These are phyloP conservation scores for Nemania abortiva DNA, from an alignment of 2,329 filamentous ascomycete genomes.

Conservation along the genomic window DNA sequence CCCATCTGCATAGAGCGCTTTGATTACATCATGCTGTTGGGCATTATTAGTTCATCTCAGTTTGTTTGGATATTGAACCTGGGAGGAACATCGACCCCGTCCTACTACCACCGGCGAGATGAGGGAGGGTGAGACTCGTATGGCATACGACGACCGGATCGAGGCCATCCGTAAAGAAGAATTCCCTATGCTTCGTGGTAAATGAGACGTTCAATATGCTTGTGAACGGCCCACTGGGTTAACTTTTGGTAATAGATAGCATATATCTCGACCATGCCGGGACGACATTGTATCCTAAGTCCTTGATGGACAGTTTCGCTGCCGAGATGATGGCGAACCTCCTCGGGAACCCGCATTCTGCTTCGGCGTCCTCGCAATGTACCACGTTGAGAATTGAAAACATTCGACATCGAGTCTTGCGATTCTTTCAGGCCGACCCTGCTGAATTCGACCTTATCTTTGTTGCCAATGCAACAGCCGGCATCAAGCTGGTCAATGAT, in stretches of 20 bases:
- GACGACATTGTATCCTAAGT: conserved; percentile 86
- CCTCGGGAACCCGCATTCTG: conserved; percentile 93
- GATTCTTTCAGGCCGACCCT: conserved; percentile 85
- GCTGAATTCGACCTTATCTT: conserved; percentile 83
- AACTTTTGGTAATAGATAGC: conserved; percentile 63
- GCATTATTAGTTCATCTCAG: conserved; percentile 19
- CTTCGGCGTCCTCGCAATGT: conserved; percentile 82
- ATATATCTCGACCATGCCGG: conserved; percentile 95
- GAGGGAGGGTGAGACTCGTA: conserved; percentile 44
- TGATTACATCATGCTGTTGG: conserved; percentile 33
- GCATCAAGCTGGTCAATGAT: conserved; percentile 76
- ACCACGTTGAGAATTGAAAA: conserved; percentile 82
- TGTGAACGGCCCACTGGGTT: conserved; percentile 6
- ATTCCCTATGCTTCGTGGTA: conserved; percentile 77
- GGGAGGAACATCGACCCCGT: neutral
- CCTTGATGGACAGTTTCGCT: conserved; percentile 82
- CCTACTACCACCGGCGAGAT: conserved; percentile 46
- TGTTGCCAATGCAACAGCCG: conserved; percentile 71
- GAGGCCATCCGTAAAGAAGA: conserved; percentile 70
- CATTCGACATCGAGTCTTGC: conserved; percentile 75
- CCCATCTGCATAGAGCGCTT: neutral
- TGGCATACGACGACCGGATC: conserved; percentile 68
- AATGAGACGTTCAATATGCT: conserved; percentile 1
- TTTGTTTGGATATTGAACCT: conserved; percentile 18
- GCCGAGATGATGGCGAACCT: conserved; percentile 81